These are phyloP conservation scores for Schwanniomyces polymorphus DNA, from an alignment of 805 yeast species.

Conservation along the genomic window DNA sequence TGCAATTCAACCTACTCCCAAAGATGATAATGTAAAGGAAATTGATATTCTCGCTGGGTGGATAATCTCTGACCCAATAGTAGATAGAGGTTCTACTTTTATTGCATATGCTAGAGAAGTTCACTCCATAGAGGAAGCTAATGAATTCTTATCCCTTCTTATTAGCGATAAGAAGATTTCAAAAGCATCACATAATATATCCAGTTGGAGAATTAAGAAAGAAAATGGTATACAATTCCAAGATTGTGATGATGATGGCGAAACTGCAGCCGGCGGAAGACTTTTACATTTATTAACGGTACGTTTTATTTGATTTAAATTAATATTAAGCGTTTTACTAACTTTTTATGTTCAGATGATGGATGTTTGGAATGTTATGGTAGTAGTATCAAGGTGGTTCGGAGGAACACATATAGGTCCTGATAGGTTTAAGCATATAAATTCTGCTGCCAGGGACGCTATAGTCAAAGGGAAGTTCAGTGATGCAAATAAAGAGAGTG, in stretches of 20 bases:
- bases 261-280: conserved; percentile 91
- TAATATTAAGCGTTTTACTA: conserved; percentile 15
- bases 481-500: conserved; percentile 14
- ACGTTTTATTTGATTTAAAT: conserved; percentile 15
- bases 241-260: conserved; percentile 97
- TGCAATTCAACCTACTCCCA: conserved; percentile 10
- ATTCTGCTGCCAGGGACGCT: conserved; percentile 84
- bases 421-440: conserved; percentile 91
- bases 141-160: conserved; percentile 48
- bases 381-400: conserved; percentile 88
- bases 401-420: conserved; percentile 93
- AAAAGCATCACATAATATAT: conserved; percentile 77
- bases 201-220: conserved; percentile 78
- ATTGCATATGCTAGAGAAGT: conserved; percentile 72
- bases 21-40: conserved; percentile 16
- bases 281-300: conserved; percentile 73
- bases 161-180: conserved; percentile 65
- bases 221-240: conserved; percentile 58
- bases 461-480: conserved; percentile 62
- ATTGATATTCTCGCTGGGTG: conserved; percentile 66
- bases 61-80: conserved; percentile 72
- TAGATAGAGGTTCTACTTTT: conserved; percentile 84
- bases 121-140: conserved; percentile 66
- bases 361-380: conserved; percentile 83
- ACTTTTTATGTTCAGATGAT: conserved; percentile 42